Evolutionary conservation across 2,329 filamentous ascomycete genomes (phyloP), one percentile per base, ranked within the genome.

Genomic region (Geoglossum cookeanum): DNA sequence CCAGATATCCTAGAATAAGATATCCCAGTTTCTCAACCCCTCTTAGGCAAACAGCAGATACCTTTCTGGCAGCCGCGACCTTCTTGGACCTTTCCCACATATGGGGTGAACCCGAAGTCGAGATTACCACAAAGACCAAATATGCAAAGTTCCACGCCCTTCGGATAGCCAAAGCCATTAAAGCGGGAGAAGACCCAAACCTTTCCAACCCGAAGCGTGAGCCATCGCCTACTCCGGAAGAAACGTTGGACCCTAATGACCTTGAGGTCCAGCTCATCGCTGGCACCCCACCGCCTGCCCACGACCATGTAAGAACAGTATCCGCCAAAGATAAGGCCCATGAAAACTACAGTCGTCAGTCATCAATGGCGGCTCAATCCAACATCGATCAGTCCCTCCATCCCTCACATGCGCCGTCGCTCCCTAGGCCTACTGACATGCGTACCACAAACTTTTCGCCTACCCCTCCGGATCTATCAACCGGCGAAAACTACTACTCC

Each of bases 121-220:
- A 97, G 65, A 80, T 83, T 22, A 76, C 81, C 44, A 80, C 88
- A 57, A 97, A 95, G 74, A 88, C 91, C 70, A 96, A 94, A 68
- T 98, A 87, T 67, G 89, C 91, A 47, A 98, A 97, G 70, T 98
- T 87, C 78, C 94, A 97, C 68, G 90, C 91, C 1, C 74, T 91
- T 39, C 81, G 92, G 58, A 98, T 98, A 65, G 76, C 86, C 15
- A 95, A 87, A 70, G 92, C 92, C 9, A 78, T 96, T 65, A 92
- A 90, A 65, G 86, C 90, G 45, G 89, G 89, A 57, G 84, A 87
- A 62, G 90, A 98, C 66, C 92, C 92, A 2, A 98, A 98, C 69
- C 81, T 84, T 57, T 85, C 87, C 6, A 97, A 97, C 65, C 91
- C 91, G 0, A 80, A 82, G 56, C 74, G 30, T 3, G 49, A 79